These are phyloP conservation scores for Pyricularia grisea DNA, from an alignment of 2,329 filamentous ascomycete genomes.

Conservation along the genomic window DNA sequence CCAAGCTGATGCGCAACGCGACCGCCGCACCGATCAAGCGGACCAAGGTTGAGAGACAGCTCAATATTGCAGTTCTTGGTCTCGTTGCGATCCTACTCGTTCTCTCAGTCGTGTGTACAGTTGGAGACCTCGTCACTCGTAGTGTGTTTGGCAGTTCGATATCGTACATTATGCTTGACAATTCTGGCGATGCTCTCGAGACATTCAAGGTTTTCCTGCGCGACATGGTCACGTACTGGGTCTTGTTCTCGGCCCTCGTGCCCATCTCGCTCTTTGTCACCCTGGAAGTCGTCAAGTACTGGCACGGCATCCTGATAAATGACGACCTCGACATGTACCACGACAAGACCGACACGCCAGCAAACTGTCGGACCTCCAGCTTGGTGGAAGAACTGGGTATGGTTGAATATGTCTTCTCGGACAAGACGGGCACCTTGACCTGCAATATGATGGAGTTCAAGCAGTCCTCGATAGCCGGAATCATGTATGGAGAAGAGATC, in stretches of 20 bases:
- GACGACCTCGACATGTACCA: conserved; percentile 98
- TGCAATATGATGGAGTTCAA: conserved; percentile 98
- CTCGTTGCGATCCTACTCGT: conserved; percentile 75
- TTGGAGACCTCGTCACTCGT: conserved; percentile 79
- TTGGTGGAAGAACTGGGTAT: conserved; percentile 95
- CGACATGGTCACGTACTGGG: conserved; percentile 97
- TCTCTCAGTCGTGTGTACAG: conserved; percentile 81
- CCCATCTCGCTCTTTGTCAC: conserved; percentile 98
- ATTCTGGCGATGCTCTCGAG: conserved; percentile 41
- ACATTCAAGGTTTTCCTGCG: conserved; percentile 77
- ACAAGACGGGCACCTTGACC: conserved; percentile 84
- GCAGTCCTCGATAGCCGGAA: conserved; percentile 84
- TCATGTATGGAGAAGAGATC: conserved; percentile 88
- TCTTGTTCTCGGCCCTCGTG: conserved; percentile 90
- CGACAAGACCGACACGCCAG: conserved; percentile 87
- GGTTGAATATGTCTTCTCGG: conserved; percentile 97
- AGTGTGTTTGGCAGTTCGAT: conserved; percentile 53
- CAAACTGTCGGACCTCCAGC: conserved; percentile 91
- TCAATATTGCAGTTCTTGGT: conserved; percentile 89
- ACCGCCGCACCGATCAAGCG: conserved; percentile 96
- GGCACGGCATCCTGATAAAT: conserved; percentile 94
- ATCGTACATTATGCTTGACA: conserved; percentile 61
- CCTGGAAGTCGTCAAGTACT: conserved; percentile 95
- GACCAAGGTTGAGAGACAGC: conserved; percentile 87
- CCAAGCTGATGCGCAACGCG: conserved; percentile 97